Evolutionary conservation across 1,284 basidiomycete species (phyloP).

Genomic region (Volvariella surrecta): DNA sequence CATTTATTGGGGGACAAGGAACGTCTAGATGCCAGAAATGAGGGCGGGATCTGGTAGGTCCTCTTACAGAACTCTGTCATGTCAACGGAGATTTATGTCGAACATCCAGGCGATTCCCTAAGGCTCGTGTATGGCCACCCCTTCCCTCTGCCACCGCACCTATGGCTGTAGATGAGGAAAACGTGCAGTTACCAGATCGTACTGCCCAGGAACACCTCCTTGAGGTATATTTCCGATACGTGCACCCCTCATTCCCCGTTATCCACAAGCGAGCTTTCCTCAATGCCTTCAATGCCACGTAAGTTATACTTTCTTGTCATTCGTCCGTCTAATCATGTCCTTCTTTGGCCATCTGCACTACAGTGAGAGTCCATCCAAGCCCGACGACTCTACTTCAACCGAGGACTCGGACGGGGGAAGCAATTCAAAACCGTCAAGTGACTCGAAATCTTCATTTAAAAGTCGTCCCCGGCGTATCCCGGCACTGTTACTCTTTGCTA

Average conservation of each 20-base stretch:
- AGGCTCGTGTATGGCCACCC: slow-evolving; percentile 76
- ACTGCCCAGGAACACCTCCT: slow-evolving; percentile 60
- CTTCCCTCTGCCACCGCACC: slow-evolving; percentile 29
- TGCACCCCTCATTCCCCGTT: slow-evolving; percentile 69
- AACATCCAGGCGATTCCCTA: slow-evolving; percentile 62
- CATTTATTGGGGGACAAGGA: slow-evolving; percentile 64
- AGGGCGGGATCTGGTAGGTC: slow-evolving; percentile 70
- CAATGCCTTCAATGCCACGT: slow-evolving; percentile 45
- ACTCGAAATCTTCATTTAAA: slow-evolving; percentile 23
- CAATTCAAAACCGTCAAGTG: slow-evolving; percentile 17
- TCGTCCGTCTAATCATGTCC: slow-evolving; percentile 1
- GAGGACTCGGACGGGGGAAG: slow-evolving; percentile 10
- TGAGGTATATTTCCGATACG: slow-evolving; percentile 70
- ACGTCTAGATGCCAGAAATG: slow-evolving; percentile 54
- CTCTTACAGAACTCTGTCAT: slow-evolving; percentile 5
- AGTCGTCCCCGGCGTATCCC: slow-evolving; percentile 43
- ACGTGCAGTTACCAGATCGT: slow-evolving; percentile 40
- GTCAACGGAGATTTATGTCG: slow-evolving; percentile 3
- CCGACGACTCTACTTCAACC: not conserved
- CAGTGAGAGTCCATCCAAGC: slow-evolving; percentile 1
- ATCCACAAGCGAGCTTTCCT: slow-evolving; percentile 65
- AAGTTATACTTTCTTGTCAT: slow-evolving; percentile 11
- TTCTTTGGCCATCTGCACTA: not conserved
- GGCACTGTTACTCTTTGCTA: slow-evolving; percentile 61
- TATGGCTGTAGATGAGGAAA: slow-evolving; percentile 28